Base-by-base conservation (phyloP, 2,329 filamentous ascomycete species). In the Mycosphaerella sp. region DNA sequence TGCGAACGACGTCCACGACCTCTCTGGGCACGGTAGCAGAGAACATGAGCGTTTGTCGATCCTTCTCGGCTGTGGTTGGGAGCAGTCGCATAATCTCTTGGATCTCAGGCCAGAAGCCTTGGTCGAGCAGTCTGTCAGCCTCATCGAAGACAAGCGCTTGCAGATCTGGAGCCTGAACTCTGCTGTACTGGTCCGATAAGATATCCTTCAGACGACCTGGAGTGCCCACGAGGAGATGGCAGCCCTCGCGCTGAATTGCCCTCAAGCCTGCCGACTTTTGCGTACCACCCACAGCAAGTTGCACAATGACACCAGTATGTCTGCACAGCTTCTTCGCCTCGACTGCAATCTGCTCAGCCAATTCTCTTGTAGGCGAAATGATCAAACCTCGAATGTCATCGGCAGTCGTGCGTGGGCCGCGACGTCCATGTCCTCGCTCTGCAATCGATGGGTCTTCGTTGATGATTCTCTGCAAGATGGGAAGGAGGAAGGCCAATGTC, bases 31-130 rank as follows among this genome's bases (percentile, higher is more conserved):
- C 86, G 9, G 93, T 98, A 40, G 93, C 93, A 12, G 91, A 97
- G 69, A 95, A 96, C 70, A 98, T 84, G 63, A 98, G 81, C 6
- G 90, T 96, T 70, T 98, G 93, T 44, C 91, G 83, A 48, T 85
- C 77, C 54, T 84, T 80, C 46, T 82, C 70, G 0, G 68, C 62
- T 6, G 79, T 77, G 41, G 78, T 71, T 2, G 91, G 91, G 8
- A 96, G 64, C 32, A 69, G 58, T 10, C 61, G 61, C 62, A 71
- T 71, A 61, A 78, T 75, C 14, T 74, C 66, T 32, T 72, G 68
- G 49, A 78, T 75, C 55, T 75, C 74, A 28, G 69, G 69, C 55
- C 65, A 69, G 66, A 78, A 78, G 25, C 75, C 73, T 57, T 80
- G 75, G 61, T 86, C 81, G 43, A 86, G 72, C 21, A 87, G 73